Conservation (phyloP, 2,329 filamentous ascomycete species). For the Emmonsiellopsis sp. region DNA sequence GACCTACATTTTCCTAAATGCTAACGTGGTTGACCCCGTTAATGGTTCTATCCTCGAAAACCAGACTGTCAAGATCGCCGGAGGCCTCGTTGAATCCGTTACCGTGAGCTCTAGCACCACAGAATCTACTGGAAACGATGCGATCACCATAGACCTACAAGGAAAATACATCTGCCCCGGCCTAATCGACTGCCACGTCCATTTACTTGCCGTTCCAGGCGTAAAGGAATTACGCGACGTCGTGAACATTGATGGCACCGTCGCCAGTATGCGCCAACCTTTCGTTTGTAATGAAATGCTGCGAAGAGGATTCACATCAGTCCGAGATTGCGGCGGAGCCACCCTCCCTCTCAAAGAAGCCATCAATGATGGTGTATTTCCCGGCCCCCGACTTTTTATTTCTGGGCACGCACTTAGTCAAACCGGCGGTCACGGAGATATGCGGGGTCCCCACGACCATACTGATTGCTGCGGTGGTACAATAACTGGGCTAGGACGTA, state of each 20-base stretch:
- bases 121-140: constrained; percentile 8
- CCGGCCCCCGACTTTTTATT: constrained; percentile 48
- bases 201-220: constrained; percentile 38
- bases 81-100: constrained; percentile 24
- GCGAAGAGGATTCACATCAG: constrained; percentile 47
- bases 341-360: constrained; percentile 47
- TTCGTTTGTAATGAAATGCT: constrained; percentile 44
- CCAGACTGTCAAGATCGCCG: constrained; percentile 24
- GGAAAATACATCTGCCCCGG: constrained; percentile 42
- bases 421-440: constrained; percentile 50
- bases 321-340: constrained; percentile 51
- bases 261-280: constrained; percentile 35
- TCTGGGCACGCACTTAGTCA: constrained; percentile 46
- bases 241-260: constrained; percentile 7
- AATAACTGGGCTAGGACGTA: constrained; percentile 31
- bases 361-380: constrained; percentile 45
- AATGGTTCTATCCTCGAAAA: constrained; percentile 22
- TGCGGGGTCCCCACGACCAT: constrained; percentile 33
- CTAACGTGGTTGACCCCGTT: constrained; percentile 35
- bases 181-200: constrained; percentile 44
- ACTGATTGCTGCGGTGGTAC: constrained; percentile 39
- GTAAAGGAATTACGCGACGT: constrained; percentile 13
- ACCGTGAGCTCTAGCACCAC: constrained; percentile 5
- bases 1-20: constrained; percentile 20
- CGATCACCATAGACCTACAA: constrained; percentile 29